Base-by-base conservation (phyloP, 352 stramenopile species). In the Phytophthora vignae region DNA sequence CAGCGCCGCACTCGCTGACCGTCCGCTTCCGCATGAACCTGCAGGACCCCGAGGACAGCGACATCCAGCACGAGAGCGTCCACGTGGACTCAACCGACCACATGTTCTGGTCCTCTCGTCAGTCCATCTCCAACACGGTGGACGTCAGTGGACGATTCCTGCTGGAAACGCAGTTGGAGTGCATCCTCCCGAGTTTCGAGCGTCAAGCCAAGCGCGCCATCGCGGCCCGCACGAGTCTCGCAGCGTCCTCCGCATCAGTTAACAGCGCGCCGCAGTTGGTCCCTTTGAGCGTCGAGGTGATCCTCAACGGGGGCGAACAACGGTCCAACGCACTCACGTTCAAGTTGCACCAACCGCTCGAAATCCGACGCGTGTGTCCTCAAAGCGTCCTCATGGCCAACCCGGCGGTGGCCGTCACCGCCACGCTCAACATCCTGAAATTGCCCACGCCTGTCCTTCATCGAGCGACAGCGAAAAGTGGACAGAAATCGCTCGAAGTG, bases 131-230 rank as follows among this genome's bases (percentile, higher is more conserved):
- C 40, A 64, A 60, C 14, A 73, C 48, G 2, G 54, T 83, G 11
- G 83, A 93, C 55, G 74, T 91, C 17, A 27, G 42, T 14, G 85
- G 71, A 11, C 71, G 56, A 9, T 93, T 89, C 60, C 38, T 91
- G 25, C 59, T 87, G 2, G 83, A 91, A 46, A 82, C 82, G 31
- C 85, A 93, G 56, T 67, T 93, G 19, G 78, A 90, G 55, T 91
- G 84, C 40, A 58, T 87, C 29, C 64, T 88, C 25, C 85, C 82
- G 50, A 81, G 62, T 54, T 87, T 92, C 60, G 74, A 82, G 31
- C 59, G 70, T 12, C 83, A 82, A 29, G 74, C 67, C 33, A 73
- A 68, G 21, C 67, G 55, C 4, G 59, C 81, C 40, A 73, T 91
- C n/a, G 73, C 70, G 2, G 69, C 72, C 19, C 60, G 75, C 49